These are phyloP conservation scores for Hanseniaspora clermontiae DNA, from an alignment of 805 yeast genomes.

Conservation along the genomic window DNA sequence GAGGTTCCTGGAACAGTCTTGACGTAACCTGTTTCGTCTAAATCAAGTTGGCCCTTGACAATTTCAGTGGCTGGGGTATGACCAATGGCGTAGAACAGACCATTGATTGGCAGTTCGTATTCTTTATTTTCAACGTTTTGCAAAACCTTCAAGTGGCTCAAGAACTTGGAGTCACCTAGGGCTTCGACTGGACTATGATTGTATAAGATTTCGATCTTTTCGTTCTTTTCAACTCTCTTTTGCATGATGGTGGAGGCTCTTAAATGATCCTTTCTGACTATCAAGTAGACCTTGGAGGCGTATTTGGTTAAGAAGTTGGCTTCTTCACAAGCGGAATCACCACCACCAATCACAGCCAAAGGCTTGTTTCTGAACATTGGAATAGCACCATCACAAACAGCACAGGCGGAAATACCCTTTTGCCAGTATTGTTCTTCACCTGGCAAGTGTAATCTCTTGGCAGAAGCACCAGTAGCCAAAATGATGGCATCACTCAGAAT, in stretches of 20 bases:
- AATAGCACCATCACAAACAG: slow-evolving; percentile 99
- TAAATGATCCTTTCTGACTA: slow-evolving; percentile 86
- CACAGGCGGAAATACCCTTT: slow-evolving; percentile 97
- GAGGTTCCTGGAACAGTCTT: slow-evolving; percentile 83
- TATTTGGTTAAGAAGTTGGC: slow-evolving; percentile 93
- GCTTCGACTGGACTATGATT: slow-evolving; percentile 79
- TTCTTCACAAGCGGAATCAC: slow-evolving; percentile 99
- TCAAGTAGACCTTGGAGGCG: slow-evolving; percentile 86
- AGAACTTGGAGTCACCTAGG: slow-evolving; percentile 82
- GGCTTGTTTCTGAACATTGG: slow-evolving; percentile 98
- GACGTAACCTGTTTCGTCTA: slow-evolving; percentile 81
- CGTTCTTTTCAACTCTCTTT: slow-evolving; percentile 72
- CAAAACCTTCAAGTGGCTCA: slow-evolving; percentile 51
- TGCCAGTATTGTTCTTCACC: slow-evolving; percentile 99
- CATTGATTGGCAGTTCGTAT: slow-evolving; percentile 63
- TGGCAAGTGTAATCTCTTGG: slow-evolving; percentile 82
- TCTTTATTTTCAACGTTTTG: slow-evolving; percentile 61
- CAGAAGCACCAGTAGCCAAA: slow-evolving; percentile 96
- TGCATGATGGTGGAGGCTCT: slow-evolving; percentile 97
- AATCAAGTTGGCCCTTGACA: slow-evolving; percentile 62
- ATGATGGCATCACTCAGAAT: slow-evolving; percentile 85
- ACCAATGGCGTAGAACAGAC: slow-evolving; percentile 95
- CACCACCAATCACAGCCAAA: slow-evolving; percentile 96
- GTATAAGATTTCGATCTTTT: slow-evolving; percentile 82
- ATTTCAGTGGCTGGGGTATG: slow-evolving; percentile 89